Percentiles rank a stretch among this genome's conserved stretches.
These are phyloP conservation scores for Lichina pygmaea DNA, from an alignment of 495 filamentous ascomycete genomes.

Conservation along the genomic window DNA sequence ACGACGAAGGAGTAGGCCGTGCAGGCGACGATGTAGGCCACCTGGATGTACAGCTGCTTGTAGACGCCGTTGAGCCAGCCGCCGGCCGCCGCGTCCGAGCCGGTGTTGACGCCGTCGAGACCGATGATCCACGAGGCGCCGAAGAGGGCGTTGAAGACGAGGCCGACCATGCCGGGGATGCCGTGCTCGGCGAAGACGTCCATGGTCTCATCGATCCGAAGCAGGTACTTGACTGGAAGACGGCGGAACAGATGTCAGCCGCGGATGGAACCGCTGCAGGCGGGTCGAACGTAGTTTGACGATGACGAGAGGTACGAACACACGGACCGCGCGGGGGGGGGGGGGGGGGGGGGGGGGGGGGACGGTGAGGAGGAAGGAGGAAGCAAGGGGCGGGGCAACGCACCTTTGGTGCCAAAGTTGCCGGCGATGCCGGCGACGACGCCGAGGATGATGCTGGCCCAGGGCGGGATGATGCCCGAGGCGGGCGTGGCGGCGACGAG, in stretches of 20 bases:
- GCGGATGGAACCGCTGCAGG: too few relatives aligned
- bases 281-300: too few relatives aligned
- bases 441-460: conserved; percentile 68
- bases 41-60: conserved; percentile 69
- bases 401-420: conserved; percentile 83
- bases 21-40: conserved; percentile 63
- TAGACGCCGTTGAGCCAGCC: conserved; percentile 80
- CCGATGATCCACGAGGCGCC: conserved; percentile 73
- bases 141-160: conserved; percentile 83
- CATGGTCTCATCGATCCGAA: conserved; percentile 87
- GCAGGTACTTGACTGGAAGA: conserved; percentile 61
- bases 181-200: conserved; percentile 98
- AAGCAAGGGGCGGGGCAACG: conserved; percentile 4
- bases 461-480: conserved; percentile 67
- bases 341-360: conserved; percentile 7
- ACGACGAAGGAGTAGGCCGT: conserved; percentile 62
- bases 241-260: too few relatives aligned
- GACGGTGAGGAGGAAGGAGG: too few relatives aligned
- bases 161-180: conserved; percentile 74
- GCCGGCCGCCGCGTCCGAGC: conserved; percentile 27
- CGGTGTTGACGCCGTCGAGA: conserved; percentile 77
- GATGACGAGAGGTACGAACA: background rate
- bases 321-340: background rate
- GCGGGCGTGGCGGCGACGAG: conserved; percentile 81
- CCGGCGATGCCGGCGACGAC: conserved; percentile 61